These are phyloP conservation scores for Adansonia gregorii DNA, from an alignment of 441 rosid species.

Conservation along the genomic window DNA sequence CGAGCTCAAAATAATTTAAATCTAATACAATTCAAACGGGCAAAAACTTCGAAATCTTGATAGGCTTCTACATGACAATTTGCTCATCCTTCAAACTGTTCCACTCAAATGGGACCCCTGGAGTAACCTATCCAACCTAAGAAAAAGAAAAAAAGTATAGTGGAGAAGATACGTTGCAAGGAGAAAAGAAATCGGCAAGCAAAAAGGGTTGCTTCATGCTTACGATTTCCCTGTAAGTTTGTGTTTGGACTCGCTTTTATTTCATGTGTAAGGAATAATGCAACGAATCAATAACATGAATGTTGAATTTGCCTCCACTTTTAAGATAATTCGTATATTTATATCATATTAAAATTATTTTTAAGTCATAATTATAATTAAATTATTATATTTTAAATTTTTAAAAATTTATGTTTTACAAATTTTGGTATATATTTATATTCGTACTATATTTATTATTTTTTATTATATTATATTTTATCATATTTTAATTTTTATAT, in stretches of 20 bases:
- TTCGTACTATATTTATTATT: too few relatives aligned
- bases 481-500: too few relatives aligned
- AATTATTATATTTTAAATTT: too few relatives aligned
- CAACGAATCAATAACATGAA: conserved; percentile 15
- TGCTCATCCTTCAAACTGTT: background rate
- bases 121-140: conserved; percentile 17
- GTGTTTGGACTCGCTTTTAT: conserved; percentile 29
- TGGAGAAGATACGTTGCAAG: conserved; percentile 26
- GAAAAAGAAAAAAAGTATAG: conserved; percentile 22
- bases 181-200: background rate
- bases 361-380: too few relatives aligned
- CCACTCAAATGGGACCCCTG: conserved; percentile 18
- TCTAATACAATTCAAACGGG: too few relatives aligned
- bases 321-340: too few relatives aligned
- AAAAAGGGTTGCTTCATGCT: conserved; percentile 24
- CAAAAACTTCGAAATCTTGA: background rate
- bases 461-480: too few relatives aligned
- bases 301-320: conserved; percentile 8
- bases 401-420: too few relatives aligned
- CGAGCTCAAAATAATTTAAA: too few relatives aligned
- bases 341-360: too few relatives aligned
- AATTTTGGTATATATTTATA: too few relatives aligned
- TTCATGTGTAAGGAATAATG: conserved; percentile 23
- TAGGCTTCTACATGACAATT: background rate
- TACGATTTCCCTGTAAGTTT: conserved; percentile 32